Evolutionary conservation across 139 green algal genomes (phyloP), one percentile per base, ranked within the genome.

Genomic region (Monoraphidium neglectum): DNA sequence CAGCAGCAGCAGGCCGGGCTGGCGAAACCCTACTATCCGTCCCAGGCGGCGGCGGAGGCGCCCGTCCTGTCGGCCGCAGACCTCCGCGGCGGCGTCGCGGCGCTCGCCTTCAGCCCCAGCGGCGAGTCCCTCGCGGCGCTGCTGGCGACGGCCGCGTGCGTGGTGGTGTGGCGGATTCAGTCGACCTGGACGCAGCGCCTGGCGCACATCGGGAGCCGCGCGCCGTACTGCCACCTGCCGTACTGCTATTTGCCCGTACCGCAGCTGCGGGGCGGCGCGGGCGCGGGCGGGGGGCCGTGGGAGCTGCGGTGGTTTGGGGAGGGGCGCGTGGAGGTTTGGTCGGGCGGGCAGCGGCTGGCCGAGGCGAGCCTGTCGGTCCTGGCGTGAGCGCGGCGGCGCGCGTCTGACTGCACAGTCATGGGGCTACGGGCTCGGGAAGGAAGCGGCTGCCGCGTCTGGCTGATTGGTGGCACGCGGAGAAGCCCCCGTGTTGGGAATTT

Each of bases 131-230:
- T 73, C 16, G 73, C 23, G 28, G 73, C 47, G 4, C 64, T 79
- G 26, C 26, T 79, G 4, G 35, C 56, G 49, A 5, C 4, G 10
- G 54, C 46, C 26, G 18, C 32, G 49, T 65, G 43, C 26, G 13
- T 73, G 33, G 73, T 79, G 49, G 73, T 73, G 47, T 79, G 73
- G 73, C 49, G 36, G 63, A 16, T 73, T 23, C 12, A 46, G 4
- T 35, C 24, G 35, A 79, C 33, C 53, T 79, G 73, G 73, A 73
- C 73, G 12, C 73, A 79, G 63, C 53, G 40, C 35, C 53, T 79
- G 49, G 53, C 49, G 13, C 53, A 46, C 36, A 24, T 79, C 5
- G 64, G 73, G 33, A 79, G 63, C 30, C 65, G 49, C 63, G 60
- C 24, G 51, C 63, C 73, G 10, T 56, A n/a, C 23, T 32, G 26